Percentiles rank a stretch among this genome's conserved stretches.
phyloP scores from a whole-genome alignment of 108 stramenopile species.

The Pseudonitzschia multiseries region DNA sequence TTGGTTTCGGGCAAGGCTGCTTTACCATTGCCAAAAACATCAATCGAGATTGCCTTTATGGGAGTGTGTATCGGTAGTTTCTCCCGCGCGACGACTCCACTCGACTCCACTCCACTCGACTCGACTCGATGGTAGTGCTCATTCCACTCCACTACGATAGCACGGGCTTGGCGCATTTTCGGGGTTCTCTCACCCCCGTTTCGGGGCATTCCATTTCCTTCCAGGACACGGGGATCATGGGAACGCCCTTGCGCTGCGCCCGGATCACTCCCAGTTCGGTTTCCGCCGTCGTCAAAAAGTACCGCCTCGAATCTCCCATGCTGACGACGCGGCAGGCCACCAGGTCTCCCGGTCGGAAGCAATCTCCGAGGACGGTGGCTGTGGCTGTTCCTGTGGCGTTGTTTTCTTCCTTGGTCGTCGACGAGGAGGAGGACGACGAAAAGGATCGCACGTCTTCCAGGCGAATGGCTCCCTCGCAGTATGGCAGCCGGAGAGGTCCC shows the following conservation, averaged over 20 bases:
- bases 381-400: too few relatives aligned
- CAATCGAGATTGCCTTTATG: too few relatives aligned
- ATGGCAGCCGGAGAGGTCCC: not conserved
- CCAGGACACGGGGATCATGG: conserved; percentile 86
- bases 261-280: conserved; percentile 85
- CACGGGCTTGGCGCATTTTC: conserved; percentile 89
- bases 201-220: conserved; percentile 91
- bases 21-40: too few relatives aligned
- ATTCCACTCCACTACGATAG: not conserved
- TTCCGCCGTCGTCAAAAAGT: conserved; percentile 85
- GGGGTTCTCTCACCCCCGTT: conserved; percentile 67
- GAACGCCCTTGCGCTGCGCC: conserved; percentile 58
- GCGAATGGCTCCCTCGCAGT: conserved; percentile 51
- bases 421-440: conserved; percentile 20
- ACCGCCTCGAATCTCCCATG: conserved; percentile 77
- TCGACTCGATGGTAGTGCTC: too few relatives aligned
- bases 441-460: conserved; percentile 70
- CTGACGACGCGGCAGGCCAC: conserved; percentile 77
- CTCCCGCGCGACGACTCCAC: too few relatives aligned
- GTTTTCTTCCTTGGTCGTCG: conserved; percentile 21
- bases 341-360: conserved; percentile 83
- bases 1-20: too few relatives aligned
- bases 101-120: too few relatives aligned
- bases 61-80: too few relatives aligned
- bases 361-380: conserved; percentile 50